Evolutionary conservation across 202 grass and related monocot genomes (phyloP).

Genomic region (Panicum virgatum): DNA sequence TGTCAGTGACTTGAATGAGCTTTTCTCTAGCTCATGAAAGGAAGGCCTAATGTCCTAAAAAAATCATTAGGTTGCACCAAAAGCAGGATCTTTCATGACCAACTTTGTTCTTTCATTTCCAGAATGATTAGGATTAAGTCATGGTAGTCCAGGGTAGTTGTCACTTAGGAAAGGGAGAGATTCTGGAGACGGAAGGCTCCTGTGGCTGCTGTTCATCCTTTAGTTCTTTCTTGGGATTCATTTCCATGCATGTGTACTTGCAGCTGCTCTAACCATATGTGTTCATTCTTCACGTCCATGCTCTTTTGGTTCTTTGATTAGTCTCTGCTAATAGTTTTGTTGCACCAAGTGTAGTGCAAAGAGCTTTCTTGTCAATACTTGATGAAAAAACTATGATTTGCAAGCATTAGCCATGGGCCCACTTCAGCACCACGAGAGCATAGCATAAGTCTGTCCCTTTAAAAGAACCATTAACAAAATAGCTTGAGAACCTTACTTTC

Average conservation of each 20-base stretch:
- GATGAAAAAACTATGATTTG: constrained; percentile 52
- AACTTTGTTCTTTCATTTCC: constrained; percentile 48
- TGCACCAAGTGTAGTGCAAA: constrained; percentile 53
- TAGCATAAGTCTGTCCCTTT: constrained; percentile 83
- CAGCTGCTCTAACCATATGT: constrained; percentile 43
- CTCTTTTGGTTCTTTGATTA: constrained; percentile 40
- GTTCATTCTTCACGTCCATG: constrained; percentile 36
- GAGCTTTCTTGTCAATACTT: constrained; percentile 51
- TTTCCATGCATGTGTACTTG: constrained; percentile 46
- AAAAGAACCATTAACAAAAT: constrained; percentile 71
- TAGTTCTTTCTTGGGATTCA: constrained; percentile 49
- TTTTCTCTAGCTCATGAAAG: constrained; percentile 39
- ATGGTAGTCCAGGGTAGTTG: constrained; percentile 37
- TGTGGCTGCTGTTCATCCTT: constrained; percentile 18
- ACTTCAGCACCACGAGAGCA: constrained; percentile 63
- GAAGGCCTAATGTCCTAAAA: constrained; percentile 37
- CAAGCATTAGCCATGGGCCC: constrained; percentile 60
- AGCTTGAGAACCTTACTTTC: constrained; percentile 66
- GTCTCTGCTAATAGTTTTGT: constrained; percentile 56
- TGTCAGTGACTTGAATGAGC: constrained; percentile 24
- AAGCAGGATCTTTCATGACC: constrained; percentile 41
- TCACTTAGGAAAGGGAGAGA: constrained; percentile 61
- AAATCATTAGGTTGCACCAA: constrained; percentile 40
- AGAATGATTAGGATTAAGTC: constrained; percentile 32
- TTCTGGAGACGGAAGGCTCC: constrained; percentile 44